Base-by-base conservation (phyloP, 2,329 filamentous ascomycete species). In the Colletotrichum sp. region DNA sequence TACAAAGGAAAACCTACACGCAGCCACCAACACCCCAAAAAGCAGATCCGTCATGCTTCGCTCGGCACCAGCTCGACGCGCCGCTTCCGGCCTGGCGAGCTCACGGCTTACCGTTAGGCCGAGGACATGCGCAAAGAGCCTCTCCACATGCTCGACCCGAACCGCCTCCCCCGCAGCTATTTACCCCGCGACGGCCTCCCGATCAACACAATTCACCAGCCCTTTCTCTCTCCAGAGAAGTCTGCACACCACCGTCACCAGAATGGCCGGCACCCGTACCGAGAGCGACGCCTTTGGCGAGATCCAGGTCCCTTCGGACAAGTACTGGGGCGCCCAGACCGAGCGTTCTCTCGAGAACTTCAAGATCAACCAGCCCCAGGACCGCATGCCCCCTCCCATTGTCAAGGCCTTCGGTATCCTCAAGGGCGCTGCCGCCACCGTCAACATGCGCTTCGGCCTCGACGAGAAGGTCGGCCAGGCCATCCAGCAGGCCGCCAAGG, bases 201-300 rank as follows among this genome's bases (percentile, higher is more conserved):
- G 66, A 52, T 76, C 65, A 68, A 59, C 68, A 66, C 69, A 73
- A 59, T 34, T 77, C 22, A 19, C 57, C 59, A 66, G 66, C 39
- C 70, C 68, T 63, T 76, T 74, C 63, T 66, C 75, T 30, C 60
- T 68, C 52, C 72, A 73, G 73, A 66, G 73, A 73, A 75, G 70
- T 64, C 69, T 90, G 78, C 87, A 89, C 82, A 86, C 84, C 78
- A 88, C 87, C 69, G 81, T 87, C 52, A 73, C 80, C 79, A 90
- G 83, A 82, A 90, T 90, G 89, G 83, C 87, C 70, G 84, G 88
- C 79, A 85, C 93, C 79, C 93, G 97, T 87, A 95, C 94, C 82
- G 97, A 99, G 88, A 97, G 92, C 87, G 97, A 99, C 90, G 97
- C 97, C 87, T 98, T 98, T 90, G 97, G 97, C 87, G 96, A 98